A percentile compares a stretch with the other conserved stretches of the same genome.
Evolutionary conservation across 2,329 filamentous ascomycete genomes (phyloP).

Genomic region (Ceratocystis harringtonii): DNA sequence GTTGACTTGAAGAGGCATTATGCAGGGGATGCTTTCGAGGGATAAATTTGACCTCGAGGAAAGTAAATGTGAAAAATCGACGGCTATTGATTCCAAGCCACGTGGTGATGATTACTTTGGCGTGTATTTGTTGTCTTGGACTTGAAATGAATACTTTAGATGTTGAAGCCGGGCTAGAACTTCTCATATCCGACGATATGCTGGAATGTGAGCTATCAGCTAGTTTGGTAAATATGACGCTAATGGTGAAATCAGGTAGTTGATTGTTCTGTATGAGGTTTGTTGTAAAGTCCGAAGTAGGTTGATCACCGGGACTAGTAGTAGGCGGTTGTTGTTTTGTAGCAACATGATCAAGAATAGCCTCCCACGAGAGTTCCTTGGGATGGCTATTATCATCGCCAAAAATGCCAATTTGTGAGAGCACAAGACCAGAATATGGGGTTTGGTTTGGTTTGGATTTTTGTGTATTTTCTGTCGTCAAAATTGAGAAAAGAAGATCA

Average conservation of each 20-base stretch:
- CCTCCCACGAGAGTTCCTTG: slow-evolving; percentile 44
- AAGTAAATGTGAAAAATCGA: slow-evolving; percentile 59
- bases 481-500: slow-evolving; percentile 34
- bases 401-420: slow-evolving; percentile 58
- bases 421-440: slow-evolving; percentile 21
- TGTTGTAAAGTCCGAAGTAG: neutral
- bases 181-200: neutral
- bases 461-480: neutral
- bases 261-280: slow-evolving; percentile 7
- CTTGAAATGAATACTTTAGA: neutral
- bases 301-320: neutral
- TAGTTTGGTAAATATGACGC: slow-evolving; percentile 10
- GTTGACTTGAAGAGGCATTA: neutral
- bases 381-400: slow-evolving; percentile 52
- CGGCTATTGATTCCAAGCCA: slow-evolving; percentile 53
- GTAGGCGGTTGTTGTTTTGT: slow-evolving; percentile 20
- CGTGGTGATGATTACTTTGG: slow-evolving; percentile 63
- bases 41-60: slow-evolving; percentile 33
- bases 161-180: slow-evolving; percentile 20
- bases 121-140: slow-evolving; percentile 31
- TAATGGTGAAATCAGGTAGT: slow-evolving; percentile 13
- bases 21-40: neutral
- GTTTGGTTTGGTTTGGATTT: neutral
- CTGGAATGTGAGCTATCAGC: neutral
- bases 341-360: slow-evolving; percentile 39